A percentile compares a stretch with the other conserved stretches of the same genome.
Evolutionary conservation across 2,329 filamentous ascomycete genomes (phyloP).

Genomic region (Trichoderma sp.): DNA sequence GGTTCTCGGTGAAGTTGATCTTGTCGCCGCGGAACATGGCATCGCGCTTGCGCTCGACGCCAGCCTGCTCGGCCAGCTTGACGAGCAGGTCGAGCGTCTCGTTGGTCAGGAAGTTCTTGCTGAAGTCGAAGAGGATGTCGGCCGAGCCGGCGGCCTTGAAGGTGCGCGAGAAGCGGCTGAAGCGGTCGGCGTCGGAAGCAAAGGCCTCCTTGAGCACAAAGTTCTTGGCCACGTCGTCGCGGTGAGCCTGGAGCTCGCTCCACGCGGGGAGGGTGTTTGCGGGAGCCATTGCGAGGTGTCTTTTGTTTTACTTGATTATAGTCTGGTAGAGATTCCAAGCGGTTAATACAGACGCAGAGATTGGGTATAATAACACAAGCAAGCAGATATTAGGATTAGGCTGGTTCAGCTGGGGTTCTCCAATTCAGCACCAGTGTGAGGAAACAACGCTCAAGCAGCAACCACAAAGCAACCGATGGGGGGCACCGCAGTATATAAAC

Average conservation of each 20-base stretch:
- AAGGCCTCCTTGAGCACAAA: slow-evolving; percentile 95
- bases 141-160: slow-evolving; percentile 83
- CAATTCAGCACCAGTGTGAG: background rate
- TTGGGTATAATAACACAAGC: background rate
- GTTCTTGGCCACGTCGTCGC: slow-evolving; percentile 81
- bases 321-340: background rate
- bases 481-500: background rate
- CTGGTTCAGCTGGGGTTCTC: background rate
- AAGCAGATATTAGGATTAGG: background rate
- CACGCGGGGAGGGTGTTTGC: slow-evolving; percentile 85
- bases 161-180: slow-evolving; percentile 85
- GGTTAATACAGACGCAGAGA: background rate
- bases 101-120: slow-evolving; percentile 96
- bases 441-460: background rate
- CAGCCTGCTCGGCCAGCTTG: slow-evolving; percentile 88
- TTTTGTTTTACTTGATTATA: background rate
- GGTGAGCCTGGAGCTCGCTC: slow-evolving; percentile 89
- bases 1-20: slow-evolving; percentile 98
- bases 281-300: slow-evolving; percentile 65
- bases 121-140: slow-evolving; percentile 97
- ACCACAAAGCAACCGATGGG: background rate
- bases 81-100: slow-evolving; percentile 87
- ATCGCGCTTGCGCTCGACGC: slow-evolving; percentile 91
- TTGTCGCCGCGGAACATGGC: slow-evolving; percentile 96
- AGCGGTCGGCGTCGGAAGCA: slow-evolving; percentile 82